Evolutionary conservation across 2,329 filamentous ascomycete species (phyloP).

Genomic region (Calonectria pseudoturangicola): DNA sequence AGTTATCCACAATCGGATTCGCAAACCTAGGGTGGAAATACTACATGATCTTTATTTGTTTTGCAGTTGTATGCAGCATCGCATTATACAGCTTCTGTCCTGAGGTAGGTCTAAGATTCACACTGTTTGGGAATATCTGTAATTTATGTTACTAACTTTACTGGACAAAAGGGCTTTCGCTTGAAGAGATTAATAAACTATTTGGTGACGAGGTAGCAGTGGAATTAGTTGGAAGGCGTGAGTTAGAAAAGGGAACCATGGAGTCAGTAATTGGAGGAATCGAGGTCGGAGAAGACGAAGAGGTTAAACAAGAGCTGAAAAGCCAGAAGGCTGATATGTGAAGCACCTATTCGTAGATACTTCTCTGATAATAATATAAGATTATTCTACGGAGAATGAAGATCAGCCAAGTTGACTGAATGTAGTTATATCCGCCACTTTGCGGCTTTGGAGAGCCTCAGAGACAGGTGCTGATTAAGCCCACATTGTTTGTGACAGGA

Average conservation of each 20-base stretch:
- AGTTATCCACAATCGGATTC: not conserved
- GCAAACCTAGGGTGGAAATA: too few relatives aligned
- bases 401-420: too few relatives aligned
- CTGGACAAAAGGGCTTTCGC: not conserved
- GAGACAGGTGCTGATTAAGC: too few relatives aligned
- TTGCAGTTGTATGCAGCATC: not conserved
- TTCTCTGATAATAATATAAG: too few relatives aligned
- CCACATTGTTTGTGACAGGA: too few relatives aligned
- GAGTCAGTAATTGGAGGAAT: not conserved
- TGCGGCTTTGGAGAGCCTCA: too few relatives aligned
- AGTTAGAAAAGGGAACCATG: not conserved
- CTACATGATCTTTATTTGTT: too few relatives aligned
- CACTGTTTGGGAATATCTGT: not conserved
- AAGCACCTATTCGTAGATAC: too few relatives aligned
- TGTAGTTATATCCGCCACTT: too few relatives aligned
- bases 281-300: not conserved
- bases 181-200: not conserved
- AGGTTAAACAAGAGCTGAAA: not conserved
- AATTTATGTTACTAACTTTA: not conserved
- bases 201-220: not conserved
- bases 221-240: not conserved
- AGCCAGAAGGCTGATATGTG: not conserved
- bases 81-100: not conserved
- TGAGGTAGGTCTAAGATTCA: not conserved
- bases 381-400: too few relatives aligned